These are phyloP conservation scores for Scytalidium sp. DNA, from an alignment of 2,329 filamentous ascomycete species.

Conservation along the genomic window DNA sequence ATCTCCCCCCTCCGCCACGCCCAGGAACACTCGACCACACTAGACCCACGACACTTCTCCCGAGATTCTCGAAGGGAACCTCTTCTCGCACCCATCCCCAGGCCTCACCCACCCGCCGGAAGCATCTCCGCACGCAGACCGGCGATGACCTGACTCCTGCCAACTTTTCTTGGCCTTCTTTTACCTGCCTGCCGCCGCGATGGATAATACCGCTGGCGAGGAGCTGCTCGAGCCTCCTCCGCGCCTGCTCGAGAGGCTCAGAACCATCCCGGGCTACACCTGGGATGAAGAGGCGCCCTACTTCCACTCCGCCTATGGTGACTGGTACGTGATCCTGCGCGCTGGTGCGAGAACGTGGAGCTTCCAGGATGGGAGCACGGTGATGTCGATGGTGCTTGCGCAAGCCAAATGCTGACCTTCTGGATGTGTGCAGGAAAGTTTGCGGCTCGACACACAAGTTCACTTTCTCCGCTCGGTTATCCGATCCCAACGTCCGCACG, in stretches of 20 bases:
- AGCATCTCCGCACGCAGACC: neutral
- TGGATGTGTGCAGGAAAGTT: conserved; percentile 50
- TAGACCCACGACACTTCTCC: no score
- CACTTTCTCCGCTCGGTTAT: conserved; percentile 28
- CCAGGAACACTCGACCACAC: no score
- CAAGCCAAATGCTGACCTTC: neutral
- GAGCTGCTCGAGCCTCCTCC: conserved; percentile 60
- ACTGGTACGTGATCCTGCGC: conserved; percentile 64
- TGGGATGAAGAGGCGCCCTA: conserved; percentile 64
- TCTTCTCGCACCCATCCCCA: no score
- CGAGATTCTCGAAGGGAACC: no score
- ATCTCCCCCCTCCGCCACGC: no score
- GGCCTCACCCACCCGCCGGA: no score
- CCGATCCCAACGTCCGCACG: neutral
- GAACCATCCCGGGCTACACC: conserved; percentile 67
- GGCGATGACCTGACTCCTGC: conserved; percentile 6
- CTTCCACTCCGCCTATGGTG: conserved; percentile 71
- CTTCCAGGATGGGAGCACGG: no score
- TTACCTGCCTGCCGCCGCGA: conserved; percentile 2
- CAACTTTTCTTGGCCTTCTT: neutral
- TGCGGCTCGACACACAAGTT: conserved; percentile 48
- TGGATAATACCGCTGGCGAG: conserved; percentile 7
- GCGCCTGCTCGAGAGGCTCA: conserved; percentile 67
- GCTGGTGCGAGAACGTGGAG: neutral
- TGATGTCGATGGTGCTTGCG: neutral